phyloP scores from a whole-genome alignment of 108 stramenopile genomes.

The Mayamaea pseudoterrestris region DNA sequence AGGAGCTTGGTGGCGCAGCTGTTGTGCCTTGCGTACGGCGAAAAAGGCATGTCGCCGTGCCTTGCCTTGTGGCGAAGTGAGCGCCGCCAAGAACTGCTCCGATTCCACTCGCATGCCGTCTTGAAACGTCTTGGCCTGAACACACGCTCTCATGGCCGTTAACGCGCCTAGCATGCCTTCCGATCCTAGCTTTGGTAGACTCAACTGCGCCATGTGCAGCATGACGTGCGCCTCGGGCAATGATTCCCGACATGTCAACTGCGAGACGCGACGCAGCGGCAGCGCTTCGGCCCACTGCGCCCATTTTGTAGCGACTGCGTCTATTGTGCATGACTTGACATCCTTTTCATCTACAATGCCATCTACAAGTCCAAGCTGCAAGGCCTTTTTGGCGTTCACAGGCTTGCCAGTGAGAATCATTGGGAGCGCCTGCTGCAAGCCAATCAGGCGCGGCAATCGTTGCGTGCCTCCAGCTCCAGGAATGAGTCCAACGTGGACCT shows the following conservation, averaged over 20 bases:
- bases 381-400: slow-evolving; percentile 44
- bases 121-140: slow-evolving; percentile 24
- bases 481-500: slow-evolving; percentile 92
- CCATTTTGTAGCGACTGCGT: slow-evolving; percentile 41
- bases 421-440: slow-evolving; percentile 55
- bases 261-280: slow-evolving; percentile 41
- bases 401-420: slow-evolving; percentile 78
- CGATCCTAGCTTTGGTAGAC: slow-evolving; percentile 42
- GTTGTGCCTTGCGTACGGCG: slow-evolving; percentile 76
- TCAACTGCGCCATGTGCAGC: slow-evolving; percentile 42
- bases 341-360: slow-evolving; percentile 2
- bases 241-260: slow-evolving; percentile 22
- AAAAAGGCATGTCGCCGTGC: slow-evolving; percentile 91
- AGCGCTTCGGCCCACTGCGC: slow-evolving; percentile 39
- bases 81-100: slow-evolving; percentile 46
- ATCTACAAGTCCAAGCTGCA: slow-evolving; percentile 1
- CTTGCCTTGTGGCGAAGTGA: slow-evolving; percentile 54
- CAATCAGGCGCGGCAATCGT: slow-evolving; percentile 85
- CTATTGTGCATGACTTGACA: slow-evolving; percentile 12
- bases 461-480: slow-evolving; percentile 97
- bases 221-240: slow-evolving; percentile 25
- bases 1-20: slow-evolving; percentile 17
- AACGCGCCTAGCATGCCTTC: slow-evolving; percentile 73
- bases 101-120: slow-evolving; percentile 61
- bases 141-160: slow-evolving; percentile 69